phyloP scores from a whole-genome alignment of 768 basidiomycete genomes.

The Lentinula boryana region DNA sequence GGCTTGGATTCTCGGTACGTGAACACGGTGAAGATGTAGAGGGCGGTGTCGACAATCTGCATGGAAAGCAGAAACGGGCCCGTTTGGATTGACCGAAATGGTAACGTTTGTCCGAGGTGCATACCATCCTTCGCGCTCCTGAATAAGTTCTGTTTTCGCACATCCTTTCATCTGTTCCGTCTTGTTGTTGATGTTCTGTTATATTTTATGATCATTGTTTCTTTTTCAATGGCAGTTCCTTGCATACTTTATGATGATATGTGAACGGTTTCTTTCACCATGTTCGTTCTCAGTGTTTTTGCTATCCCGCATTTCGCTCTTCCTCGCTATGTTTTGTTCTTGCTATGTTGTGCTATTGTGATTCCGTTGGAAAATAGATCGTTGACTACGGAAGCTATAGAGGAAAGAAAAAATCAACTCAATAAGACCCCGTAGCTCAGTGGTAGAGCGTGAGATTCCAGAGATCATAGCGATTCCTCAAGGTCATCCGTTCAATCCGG shows the following conservation, averaged over 20 bases:
- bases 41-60: not conserved
- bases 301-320: not conserved
- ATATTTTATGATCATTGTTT: not conserved
- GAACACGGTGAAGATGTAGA: not conserved
- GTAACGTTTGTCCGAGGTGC: not conserved
- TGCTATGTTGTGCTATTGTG: no score
- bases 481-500: constrained; percentile 47
- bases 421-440: constrained; percentile 26
- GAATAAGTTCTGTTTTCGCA: no score
- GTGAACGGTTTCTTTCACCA: not conserved
- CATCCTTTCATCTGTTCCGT: no score
- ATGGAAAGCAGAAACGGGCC: not conserved
- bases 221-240: not conserved
- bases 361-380: no score
- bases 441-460: constrained; percentile 35
- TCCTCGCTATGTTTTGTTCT: not conserved
- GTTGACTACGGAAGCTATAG: no score
- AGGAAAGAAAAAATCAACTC: no score
- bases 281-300: not conserved
- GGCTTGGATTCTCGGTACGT: not conserved
- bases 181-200: no score
- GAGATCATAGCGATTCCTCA: constrained; percentile 22
- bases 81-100: not conserved
- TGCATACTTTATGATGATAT: not conserved
- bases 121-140: no score